Evolutionary conservation across 306 rosid species (phyloP), one percentile per base, ranked within the genome.

Genomic region (Senna siamea): DNA sequence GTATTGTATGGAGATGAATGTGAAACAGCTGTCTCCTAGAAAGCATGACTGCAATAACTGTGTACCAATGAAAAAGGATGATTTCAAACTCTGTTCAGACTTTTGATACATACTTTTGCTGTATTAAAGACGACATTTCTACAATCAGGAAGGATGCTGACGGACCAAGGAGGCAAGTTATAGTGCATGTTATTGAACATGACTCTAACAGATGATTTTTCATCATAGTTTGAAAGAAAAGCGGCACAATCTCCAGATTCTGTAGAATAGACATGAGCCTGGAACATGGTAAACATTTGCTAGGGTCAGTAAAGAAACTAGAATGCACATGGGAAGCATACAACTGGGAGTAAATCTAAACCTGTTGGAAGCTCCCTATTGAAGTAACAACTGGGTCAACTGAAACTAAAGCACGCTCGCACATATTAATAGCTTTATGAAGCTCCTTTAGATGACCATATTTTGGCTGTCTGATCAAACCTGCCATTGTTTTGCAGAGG

Each of bases 141-240:
- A 75, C 99, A 95, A 82, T 92, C 99, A 4, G 98, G 98, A 74
- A 95, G 98, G 81, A 95, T 81, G 76, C 99, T 92, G 85, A 92
- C 74, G 65, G 99, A 95, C 99, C 99, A 95, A 64, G 99, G 99
- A 80, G 98, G 99, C 67, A 95, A 75, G 83, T 79, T 92, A 66
- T 92, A 92, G 86, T 95, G 99, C 99, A 92, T 83, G 81, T 95
- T 95, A 80, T 95, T 95, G 90, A 95, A 95, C 96, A 88, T 69
- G 76, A 95, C 98, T 85, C 91, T 90, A 23, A 79, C 93, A 67
- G 97, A 70, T 70, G 93, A 88, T 56, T 88, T 81, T 34, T 86
- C 74, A 50, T 95, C 95, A 37, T 77, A 91, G 78, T 95, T 95
- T 20, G 99, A 76, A 62, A 95, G 97, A 81, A 95, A 95, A 67